phyloP scores from a whole-genome alignment of 2,329 filamentous ascomycete species.

The Diaporthe sp. region DNA sequence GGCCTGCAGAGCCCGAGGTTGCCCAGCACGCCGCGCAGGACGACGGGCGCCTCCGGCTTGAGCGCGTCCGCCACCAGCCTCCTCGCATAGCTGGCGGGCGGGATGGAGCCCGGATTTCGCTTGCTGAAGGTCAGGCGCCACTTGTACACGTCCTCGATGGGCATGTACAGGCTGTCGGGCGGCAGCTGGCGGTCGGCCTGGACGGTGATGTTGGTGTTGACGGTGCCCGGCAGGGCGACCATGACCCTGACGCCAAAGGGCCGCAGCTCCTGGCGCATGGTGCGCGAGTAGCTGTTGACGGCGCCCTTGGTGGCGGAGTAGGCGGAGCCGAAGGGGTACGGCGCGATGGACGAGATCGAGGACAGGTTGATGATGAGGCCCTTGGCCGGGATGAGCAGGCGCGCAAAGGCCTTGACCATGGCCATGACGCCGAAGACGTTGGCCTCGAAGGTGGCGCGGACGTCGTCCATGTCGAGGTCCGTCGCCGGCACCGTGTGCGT shows the following conservation, averaged over 20 bases:
- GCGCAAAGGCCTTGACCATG: conserved; percentile 65
- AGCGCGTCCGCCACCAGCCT: conserved; percentile 34
- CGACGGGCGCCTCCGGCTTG: conserved; percentile 37
- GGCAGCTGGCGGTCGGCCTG: conserved; percentile 59
- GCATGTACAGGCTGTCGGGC: conserved; percentile 61
- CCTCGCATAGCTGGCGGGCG: conserved; percentile 32
- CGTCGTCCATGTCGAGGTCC: conserved; percentile 63
- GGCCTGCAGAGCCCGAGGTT: conserved; percentile 35
- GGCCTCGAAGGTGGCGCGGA: conserved; percentile 67
- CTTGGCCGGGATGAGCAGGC: conserved; percentile 62
- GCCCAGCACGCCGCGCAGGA: conserved; percentile 26
- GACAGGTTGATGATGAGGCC: conserved; percentile 70
- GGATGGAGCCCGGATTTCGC: conserved; percentile 18
- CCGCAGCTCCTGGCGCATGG: conserved; percentile 66
- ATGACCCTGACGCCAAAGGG: conserved; percentile 70
- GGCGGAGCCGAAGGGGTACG: conserved; percentile 67
- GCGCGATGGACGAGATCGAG: conserved; percentile 63
- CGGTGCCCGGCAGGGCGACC: conserved; percentile 68
- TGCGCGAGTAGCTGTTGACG: conserved; percentile 66
- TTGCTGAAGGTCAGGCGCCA: conserved; percentile 41
- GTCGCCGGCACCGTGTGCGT: conserved; percentile 42
- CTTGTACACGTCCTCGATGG: conserved; percentile 48
- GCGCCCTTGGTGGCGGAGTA: conserved; percentile 71
- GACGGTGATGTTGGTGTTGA: conserved; percentile 64
- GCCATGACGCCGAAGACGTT: conserved; percentile 72